Evolutionary conservation across 2,329 filamentous ascomycete species (phyloP).

Genomic region (Talaromyces piceae): DNA sequence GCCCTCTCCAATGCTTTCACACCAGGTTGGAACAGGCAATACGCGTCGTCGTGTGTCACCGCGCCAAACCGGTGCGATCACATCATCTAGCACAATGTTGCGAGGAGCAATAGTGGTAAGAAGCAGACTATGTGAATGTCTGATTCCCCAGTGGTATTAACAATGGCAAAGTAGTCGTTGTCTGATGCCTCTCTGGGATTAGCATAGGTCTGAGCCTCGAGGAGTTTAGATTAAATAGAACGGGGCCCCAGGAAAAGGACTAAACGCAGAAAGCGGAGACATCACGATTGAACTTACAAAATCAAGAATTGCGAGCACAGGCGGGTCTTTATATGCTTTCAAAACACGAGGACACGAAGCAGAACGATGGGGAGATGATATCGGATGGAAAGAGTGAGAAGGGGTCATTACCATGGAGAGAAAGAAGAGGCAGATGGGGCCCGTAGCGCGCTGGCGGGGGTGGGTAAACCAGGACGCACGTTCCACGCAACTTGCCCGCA

Average conservation of each 20-base stretch:
- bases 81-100: slow-evolving; percentile 4
- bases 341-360: neutral
- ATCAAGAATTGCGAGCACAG: neutral
- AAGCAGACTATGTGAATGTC: neutral
- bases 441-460: neutral
- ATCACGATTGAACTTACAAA: neutral
- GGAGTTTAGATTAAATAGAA: neutral
- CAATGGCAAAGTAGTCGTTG: neutral
- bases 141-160: neutral
- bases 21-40: neutral
- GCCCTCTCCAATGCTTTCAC: too few species aligned
- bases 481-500: neutral
- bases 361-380: neutral
- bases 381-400: neutral
- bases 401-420: neutral
- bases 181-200: neutral
- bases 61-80: neutral
- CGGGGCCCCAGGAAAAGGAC: neutral
- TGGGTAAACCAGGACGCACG: neutral
- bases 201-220: neutral
- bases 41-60: neutral
- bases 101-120: neutral
- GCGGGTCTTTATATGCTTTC: neutral
- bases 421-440: neutral
- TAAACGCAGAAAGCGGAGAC: neutral